Conservation (phyloP, 345 rosid genomes). For the sweet orange (Citrus sinensis) region DVS_A1.0 CM039166.1:24425001-24425500, state of each 20-base stretch:
- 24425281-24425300: not conserved
- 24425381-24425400: constrained; percentile 42
- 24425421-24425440: constrained; percentile 37
- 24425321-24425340: constrained; percentile 63
- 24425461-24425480: constrained; percentile 33
- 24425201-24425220: constrained; percentile 96
- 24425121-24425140: constrained; percentile 79
- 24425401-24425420: constrained; percentile 33
- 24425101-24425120: not conserved
- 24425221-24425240: not conserved
- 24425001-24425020: not conserved
- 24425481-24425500: constrained; percentile 29
- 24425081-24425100: not conserved
- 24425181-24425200: constrained; percentile 91
- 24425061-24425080: not conserved
- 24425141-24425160: constrained; percentile 92
- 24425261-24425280: not conserved
- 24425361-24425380: constrained; percentile 44
- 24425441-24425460: constrained; percentile 39
- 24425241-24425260: constrained; percentile 6
- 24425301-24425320: constrained; percentile 6
- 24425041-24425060: not conserved
- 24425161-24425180: constrained; percentile 90
- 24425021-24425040: not conserved
- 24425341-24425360: constrained; percentile 80